Percentiles rank a stretch among this genome's conserved stretches.
Conservation (phyloP, 139 green algal species). For the Chlamydomonas eustigma region DNA sequence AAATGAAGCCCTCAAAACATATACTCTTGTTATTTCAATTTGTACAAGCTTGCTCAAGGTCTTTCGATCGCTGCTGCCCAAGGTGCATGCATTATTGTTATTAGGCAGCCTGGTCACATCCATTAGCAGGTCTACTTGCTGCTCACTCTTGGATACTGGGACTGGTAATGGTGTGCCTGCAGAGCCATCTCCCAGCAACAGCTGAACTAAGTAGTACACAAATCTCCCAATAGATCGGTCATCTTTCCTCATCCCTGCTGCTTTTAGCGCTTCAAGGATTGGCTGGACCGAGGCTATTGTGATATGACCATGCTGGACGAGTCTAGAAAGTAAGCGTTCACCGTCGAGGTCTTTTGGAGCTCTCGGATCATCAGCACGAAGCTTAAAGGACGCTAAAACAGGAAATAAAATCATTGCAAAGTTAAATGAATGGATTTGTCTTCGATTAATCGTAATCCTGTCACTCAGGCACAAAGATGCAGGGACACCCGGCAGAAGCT, state of each 20-base stretch:
- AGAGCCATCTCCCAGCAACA: conserved; percentile 49
- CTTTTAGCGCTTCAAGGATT: conserved; percentile 14
- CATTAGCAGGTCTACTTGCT: background rate
- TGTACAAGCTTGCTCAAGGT: too few relatives aligned
- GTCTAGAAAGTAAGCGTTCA: background rate
- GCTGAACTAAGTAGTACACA: conserved; percentile 59
- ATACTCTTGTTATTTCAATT: too few relatives aligned
- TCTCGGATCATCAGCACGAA: background rate
- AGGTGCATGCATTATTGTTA: too few relatives aligned
- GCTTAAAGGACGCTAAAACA: background rate
- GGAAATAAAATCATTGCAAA: background rate
- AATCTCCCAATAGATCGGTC: conserved; percentile 15
- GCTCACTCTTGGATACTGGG: conserved; percentile 11
- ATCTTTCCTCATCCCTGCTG: background rate
- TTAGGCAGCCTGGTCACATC: background rate
- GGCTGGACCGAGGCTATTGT: conserved; percentile 6
- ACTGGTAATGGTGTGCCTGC: conserved; percentile 56
- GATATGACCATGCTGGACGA: conserved; percentile 18
- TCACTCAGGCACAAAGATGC: background rate
- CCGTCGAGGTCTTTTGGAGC: background rate
- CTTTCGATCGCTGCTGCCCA: too few relatives aligned
- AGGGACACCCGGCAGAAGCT: background rate
- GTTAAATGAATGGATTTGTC: too few relatives aligned
- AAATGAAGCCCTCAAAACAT: too few relatives aligned
- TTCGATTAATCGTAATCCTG: too few relatives aligned